Conservation (phyloP, 2,329 filamentous ascomycete species). For the Juglanconis juglandina region DNA sequence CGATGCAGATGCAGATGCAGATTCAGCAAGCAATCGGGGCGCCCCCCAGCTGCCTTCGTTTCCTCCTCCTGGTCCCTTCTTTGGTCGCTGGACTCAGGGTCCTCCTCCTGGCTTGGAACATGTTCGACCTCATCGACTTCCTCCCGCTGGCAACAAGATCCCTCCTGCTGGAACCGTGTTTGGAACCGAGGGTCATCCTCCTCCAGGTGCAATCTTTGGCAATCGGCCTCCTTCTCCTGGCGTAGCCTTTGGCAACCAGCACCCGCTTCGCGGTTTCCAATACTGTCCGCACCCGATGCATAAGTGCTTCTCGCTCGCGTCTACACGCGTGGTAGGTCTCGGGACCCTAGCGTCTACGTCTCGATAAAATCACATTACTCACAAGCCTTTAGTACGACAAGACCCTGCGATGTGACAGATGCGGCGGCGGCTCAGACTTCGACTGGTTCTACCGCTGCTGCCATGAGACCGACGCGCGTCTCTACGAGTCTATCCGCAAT, state of each 20-base stretch:
- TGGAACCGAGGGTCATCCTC: not conserved
- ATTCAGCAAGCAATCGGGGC: not conserved
- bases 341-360: constrained; percentile 6
- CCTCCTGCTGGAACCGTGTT: not conserved
- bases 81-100: not conserved
- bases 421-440: constrained; percentile 50
- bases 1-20: not conserved
- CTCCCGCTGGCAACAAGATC: not conserved
- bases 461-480: constrained; percentile 53
- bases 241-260: not conserved
- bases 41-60: not conserved
- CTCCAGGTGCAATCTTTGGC: not conserved
- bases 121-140: not conserved
- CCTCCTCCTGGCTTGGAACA: not conserved
- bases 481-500: constrained; percentile 33
- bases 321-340: constrained; percentile 15
- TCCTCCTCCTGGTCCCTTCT: not conserved
- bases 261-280: not conserved
- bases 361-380: constrained; percentile 45
- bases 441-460: constrained; percentile 75
- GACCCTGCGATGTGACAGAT: constrained; percentile 54
- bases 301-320: constrained; percentile 14
- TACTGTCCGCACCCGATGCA: not conserved
- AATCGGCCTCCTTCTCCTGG: not conserved
- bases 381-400: constrained; percentile 63